phyloP scores from a whole-genome alignment of 768 basidiomycete species.

The Rickenella mellea region DNA sequence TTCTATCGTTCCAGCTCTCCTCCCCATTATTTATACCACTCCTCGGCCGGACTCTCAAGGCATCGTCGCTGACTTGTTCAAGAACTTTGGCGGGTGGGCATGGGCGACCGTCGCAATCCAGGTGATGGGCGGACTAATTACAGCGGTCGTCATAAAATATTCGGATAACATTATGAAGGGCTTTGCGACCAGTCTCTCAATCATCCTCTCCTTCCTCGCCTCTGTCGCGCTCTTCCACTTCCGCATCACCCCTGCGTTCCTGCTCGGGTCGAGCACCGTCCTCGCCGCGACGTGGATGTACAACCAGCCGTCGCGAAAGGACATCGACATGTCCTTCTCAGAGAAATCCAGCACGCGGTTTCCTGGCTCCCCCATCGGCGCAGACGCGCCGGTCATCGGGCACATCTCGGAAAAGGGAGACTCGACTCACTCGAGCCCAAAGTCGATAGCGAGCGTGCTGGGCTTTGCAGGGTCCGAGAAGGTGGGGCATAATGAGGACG shows the following conservation, averaged over 20 bases:
- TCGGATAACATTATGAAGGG: slow-evolving; percentile 89
- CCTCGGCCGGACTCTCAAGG: slow-evolving; percentile 25
- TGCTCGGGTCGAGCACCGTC: slow-evolving; percentile 77
- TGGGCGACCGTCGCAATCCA: slow-evolving; percentile 85
- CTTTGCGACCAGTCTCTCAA: slow-evolving; percentile 90
- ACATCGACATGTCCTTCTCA: slow-evolving; percentile 19
- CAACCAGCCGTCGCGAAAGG: slow-evolving; percentile 46
- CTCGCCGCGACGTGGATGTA: slow-evolving; percentile 88
- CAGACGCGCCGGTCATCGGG: slow-evolving; percentile 51
- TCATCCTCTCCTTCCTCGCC: slow-evolving; percentile 90
- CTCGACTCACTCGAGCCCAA: slow-evolving; percentile 42
- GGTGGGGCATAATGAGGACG: slow-evolving; percentile 14
- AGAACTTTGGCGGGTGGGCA: slow-evolving; percentile 84
- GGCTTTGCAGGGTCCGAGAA: slow-evolving; percentile 23
- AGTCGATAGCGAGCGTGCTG: slow-evolving; percentile 40
- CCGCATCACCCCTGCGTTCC: slow-evolving; percentile 75
- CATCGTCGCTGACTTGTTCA: slow-evolving; percentile 45
- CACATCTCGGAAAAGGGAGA: slow-evolving; percentile 34
- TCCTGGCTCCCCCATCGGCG: slow-evolving; percentile 34
- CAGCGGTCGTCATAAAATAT: slow-evolving; percentile 91
- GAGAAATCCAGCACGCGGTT: slow-evolving; percentile 24
- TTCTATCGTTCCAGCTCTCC: slow-evolving; percentile 80
- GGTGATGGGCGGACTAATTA: slow-evolving; percentile 86
- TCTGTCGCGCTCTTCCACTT: slow-evolving; percentile 88
- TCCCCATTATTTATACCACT: slow-evolving; percentile 55